Conservation (phyloP, 129 eudicot genomes). For the Dittrichia graveolens region DNA sequence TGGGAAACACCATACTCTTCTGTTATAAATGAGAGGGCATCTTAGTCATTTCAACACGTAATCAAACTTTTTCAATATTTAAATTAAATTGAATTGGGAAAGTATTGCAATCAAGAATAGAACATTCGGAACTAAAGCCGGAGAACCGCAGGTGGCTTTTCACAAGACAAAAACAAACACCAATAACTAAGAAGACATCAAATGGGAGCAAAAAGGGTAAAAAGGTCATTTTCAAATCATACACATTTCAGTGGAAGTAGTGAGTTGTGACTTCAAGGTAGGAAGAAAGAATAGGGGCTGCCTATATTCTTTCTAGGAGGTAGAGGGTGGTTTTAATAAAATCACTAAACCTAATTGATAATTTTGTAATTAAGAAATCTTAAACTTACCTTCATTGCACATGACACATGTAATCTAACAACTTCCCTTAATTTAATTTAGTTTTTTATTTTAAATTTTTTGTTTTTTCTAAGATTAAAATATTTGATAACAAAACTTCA, state of each 20-base stretch:
- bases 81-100: conserved; percentile 4
- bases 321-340: conserved; percentile 12
- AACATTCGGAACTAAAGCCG: conserved; percentile 31
- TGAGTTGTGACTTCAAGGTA: conserved; percentile 22
- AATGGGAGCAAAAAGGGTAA: conserved; percentile 25
- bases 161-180: conserved; percentile 21
- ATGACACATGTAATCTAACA: conserved; percentile 41
- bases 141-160: conserved; percentile 25
- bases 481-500: conserved; percentile 24
- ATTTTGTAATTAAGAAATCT: conserved; percentile 28
- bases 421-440: conserved; percentile 17
- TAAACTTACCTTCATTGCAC: conserved; percentile 32
- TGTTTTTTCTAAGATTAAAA: conserved; percentile 25
- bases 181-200: not conserved
- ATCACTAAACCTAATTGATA: conserved; percentile 21
- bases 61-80: not conserved
- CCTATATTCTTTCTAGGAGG: conserved; percentile 24
- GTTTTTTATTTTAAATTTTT: conserved; percentile 4
- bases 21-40: not conserved
- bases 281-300: conserved; percentile 32
- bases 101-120: conserved; percentile 24
- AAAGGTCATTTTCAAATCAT: conserved; percentile 5
- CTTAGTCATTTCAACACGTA: conserved; percentile 6
- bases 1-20: no score
- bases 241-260: conserved; percentile 26